phyloP scores from a whole-genome alignment of 257 asterid genomes.

The Striga asiatica region DNA sequence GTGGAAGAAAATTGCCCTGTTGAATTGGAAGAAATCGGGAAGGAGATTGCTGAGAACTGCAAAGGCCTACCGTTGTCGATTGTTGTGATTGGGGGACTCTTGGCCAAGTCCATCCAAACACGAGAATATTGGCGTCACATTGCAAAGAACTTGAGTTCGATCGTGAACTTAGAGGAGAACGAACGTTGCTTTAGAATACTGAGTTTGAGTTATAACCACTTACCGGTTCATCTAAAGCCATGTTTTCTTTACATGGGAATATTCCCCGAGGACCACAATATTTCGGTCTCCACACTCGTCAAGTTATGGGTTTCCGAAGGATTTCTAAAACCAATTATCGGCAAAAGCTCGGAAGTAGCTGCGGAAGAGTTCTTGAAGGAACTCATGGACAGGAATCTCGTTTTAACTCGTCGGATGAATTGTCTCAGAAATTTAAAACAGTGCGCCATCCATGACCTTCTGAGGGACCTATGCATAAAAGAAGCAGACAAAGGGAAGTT shows the following conservation, averaged over 20 bases:
- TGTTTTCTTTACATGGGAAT: no score
- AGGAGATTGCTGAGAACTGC: no score
- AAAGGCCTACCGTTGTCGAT: no score
- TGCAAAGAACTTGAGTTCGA: no score
- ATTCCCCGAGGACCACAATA: not conserved
- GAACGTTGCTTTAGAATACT: not conserved
- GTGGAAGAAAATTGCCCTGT: not conserved
- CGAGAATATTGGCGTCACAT: not conserved
- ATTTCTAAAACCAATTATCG: not conserved
- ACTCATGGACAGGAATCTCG: slow-evolving; percentile 2
- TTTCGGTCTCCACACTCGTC: not conserved
- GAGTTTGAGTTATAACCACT: slow-evolving; percentile 5
- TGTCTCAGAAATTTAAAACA: not conserved
- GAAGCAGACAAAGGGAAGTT: not conserved
- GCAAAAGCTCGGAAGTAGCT: not conserved
- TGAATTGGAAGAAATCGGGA: no score
- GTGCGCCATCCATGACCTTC: not conserved
- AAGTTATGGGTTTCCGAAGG: slow-evolving; percentile 7
- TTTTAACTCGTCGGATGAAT: not conserved
- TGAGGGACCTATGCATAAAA: slow-evolving; percentile 1
- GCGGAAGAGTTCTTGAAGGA: not conserved
- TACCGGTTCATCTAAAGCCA: not conserved
- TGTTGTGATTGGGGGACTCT: not conserved
- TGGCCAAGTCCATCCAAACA: not conserved
- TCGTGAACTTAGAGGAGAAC: not conserved